Base-by-base conservation (phyloP, 495 filamentous ascomycete genomes). In the Aspergillus ostianus region DNA sequence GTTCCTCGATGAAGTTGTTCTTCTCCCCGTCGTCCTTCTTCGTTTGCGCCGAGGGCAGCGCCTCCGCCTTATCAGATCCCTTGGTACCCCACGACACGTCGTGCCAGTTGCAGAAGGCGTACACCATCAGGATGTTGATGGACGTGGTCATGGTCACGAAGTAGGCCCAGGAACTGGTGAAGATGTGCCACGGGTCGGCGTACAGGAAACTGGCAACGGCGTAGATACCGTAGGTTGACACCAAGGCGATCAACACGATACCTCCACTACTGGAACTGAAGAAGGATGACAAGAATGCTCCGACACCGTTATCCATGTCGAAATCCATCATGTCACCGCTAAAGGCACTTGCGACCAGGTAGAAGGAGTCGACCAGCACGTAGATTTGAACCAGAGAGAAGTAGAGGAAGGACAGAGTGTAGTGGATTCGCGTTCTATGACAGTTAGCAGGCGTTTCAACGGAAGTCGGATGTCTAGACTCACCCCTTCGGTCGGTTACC, bases 51-150 rank as follows among this genome's bases (percentile, higher is more conserved):
- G 91, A 91, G 2, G 94, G 94, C 30, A 98, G 78, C 15, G 90
- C 90, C 57, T 98, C 94, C 45, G 88, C 89, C 78, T 97, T 97
- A 77, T 98, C 94, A 6, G 94, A 92, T 70, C 94, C 94, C 81
- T 98, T 98, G 71, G 94, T 98, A 80, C 94, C 94, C 94, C 94
- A 98, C 15, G 93, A 97, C 51, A 98, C 94, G 73, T 98, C 94
- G 79, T 98, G 94, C 94, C 94, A 98, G 80, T 98, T 98, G 83
- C 92, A 93, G 85, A 97, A 98, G 57, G 81, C 91, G 77, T 98
- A 98, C 58, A 98, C 92, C 82, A 93, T 98, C 67, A 98, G 84
- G 62, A 98, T 93, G 75, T 98, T 98, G 87, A 97, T 91, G 73
- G 95, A 97, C 21, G 91, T 95, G 12, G 94, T 93, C 85, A 94